Base-by-base conservation (phyloP, 768 basidiomycete genomes). In the Suillus discolor region DNA sequence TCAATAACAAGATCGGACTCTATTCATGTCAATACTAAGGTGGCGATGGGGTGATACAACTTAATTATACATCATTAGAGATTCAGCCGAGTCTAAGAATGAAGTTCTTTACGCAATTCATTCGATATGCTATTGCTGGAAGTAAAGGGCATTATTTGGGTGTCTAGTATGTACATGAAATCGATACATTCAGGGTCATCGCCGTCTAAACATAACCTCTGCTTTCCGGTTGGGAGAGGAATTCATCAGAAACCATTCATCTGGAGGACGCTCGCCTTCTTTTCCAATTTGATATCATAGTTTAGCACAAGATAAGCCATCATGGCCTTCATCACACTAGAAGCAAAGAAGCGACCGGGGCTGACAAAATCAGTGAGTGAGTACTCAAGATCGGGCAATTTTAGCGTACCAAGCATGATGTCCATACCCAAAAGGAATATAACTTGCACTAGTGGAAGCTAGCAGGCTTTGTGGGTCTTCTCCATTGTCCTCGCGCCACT, bases 311-410 rank as follows among this genome's bases (percentile, higher is more conserved):
- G 66, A 65, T 80, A 73, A 34, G 82, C 82, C 71, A 81, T 71
- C 69, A 79, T 76, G 1, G 76, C 71, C 39, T 82, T 82, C 71
- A 82, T 71, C 71, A 75, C 70, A 36, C 76, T 75, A 4, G 79
- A 79, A 34, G 73, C 80, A 64, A 83, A 82, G 68, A 80, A 81
- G 11, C 82, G 75, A 6, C 82, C 81, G 4, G 81, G 81, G 65
- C 81, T 82, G 63, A 18, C 39, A n/a, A 28, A 36, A 53, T 31
- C 23, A 11, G 64, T 71, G 49, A 71, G 64, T 42, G 47, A n/a
- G 20, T 42, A 47, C 45, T 31, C 63, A 20, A 49, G 25, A 36
- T 28, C 23, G 4, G 16, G 36, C 16, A 64, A 11, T 53, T 59
- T 53, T 44, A 25, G 71, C 78, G 61, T 61, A 80, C 79, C 79